Evolutionary conservation across 805 yeast genomes (phyloP).

Genomic region (Schizosaccharomyces cryophilus): DNA sequence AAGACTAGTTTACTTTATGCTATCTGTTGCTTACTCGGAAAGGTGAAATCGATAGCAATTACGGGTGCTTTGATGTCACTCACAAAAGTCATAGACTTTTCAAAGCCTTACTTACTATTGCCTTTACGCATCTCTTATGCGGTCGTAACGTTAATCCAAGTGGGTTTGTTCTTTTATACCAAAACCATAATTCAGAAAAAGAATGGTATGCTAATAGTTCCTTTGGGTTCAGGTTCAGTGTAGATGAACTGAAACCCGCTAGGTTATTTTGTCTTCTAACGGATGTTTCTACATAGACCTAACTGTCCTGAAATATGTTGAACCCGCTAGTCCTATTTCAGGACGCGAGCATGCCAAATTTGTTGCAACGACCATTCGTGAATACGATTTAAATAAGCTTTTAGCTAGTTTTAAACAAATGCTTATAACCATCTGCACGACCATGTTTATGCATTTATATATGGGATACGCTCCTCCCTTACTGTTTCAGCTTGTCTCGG

Average conservation of each 20-base stretch:
- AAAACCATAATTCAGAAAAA: neutral
- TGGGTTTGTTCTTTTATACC: neutral
- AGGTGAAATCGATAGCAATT: neutral
- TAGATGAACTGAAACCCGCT: neutral
- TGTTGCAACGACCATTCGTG: slow-evolving; percentile 77
- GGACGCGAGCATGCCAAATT: slow-evolving; percentile 52
- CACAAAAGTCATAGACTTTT: neutral
- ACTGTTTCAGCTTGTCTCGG: slow-evolving; percentile 78
- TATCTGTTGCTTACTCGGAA: neutral
- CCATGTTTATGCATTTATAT: slow-evolving; percentile 94
- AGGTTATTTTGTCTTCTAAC: neutral
- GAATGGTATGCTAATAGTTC: neutral
- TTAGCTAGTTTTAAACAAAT: slow-evolving; percentile 30
- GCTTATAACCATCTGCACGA: slow-evolving; percentile 79
- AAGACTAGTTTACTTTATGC: neutral
- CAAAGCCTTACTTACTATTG: neutral
- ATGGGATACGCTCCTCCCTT: slow-evolving; percentile 94
- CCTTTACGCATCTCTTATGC: neutral
- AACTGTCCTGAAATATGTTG: slow-evolving; percentile 25
- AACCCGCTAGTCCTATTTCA: slow-evolving; percentile 56
- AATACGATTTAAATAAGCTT: slow-evolving; percentile 37
- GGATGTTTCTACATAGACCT: neutral
- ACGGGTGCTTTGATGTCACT: neutral
- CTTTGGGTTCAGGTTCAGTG: no score
- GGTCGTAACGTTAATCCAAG: neutral